Evolutionary conservation across 768 basidiomycete species (phyloP), one percentile per base, ranked within the genome.

Genomic region (Nidula microcarpa): DNA sequence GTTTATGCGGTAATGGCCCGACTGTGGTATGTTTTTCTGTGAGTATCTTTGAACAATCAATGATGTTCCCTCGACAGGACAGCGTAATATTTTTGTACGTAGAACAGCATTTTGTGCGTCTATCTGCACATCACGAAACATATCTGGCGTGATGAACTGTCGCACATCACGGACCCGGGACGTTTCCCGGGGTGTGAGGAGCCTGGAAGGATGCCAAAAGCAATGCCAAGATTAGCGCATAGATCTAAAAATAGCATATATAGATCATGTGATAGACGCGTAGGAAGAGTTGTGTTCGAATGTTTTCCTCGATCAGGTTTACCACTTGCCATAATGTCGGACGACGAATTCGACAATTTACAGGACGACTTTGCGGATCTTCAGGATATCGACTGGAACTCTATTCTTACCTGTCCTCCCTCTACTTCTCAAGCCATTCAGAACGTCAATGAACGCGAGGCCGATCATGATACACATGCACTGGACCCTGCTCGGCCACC

Each of bases 321-420:
- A 34, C 30, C 44, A 18, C 6, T 36, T 32, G 16, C 36, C 34
- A 46, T 39, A 51, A 72, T 74, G 68, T 70, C 72, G 32, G 70
- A 71, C 51, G 81, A 86, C 59, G 77, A 83, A 51, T 87, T 79
- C 53, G 80, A 81, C 57, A 58, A 65, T 49, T 53, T 82, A 33
- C 76, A 75, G 0, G 84, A 86, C 59, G 76, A 78, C 18, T 80
- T 85, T 53, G 74, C 74, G 3, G 75, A 74, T 13, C 44, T 82
- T 17, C 72, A 77, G 56, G 79, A 76, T 54, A 72, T 81, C 30
- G 72, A 80, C 59, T 80, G 79, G 77, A 67, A 68, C 5, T 53
- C 58, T 11, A 43, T 80, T 11, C 64, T 77, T 3, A 58, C 65
- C 33, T 55, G 51, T 32, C 60, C 64, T 7, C 41, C 54, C 44